Evolutionary conservation across 495 filamentous ascomycete species (phyloP), one percentile per base, ranked within the genome.

Genomic region (Talaromyces proteolyticus): DNA sequence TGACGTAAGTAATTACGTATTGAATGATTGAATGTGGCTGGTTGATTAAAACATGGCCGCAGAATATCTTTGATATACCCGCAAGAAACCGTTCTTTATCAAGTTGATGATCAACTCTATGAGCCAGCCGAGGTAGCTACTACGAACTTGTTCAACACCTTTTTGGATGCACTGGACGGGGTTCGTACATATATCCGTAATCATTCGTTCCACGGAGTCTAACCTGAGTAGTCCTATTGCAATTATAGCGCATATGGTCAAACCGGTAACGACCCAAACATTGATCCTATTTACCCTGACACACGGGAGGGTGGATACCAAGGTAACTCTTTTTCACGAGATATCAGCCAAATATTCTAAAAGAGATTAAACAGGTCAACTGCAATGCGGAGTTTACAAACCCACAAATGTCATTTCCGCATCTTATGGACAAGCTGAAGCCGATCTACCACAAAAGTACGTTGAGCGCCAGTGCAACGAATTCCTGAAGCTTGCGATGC

Each of bases 111-210:
- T 52, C 65, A 74, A 44, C 63, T 70, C 47, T 75, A 76, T 42
- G 60, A 71, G 21, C 63, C 64, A 8, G 51, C 54, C 26, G 64
- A 60, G 46, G 59, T 61, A 34, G 72, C 56, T 51, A 64, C 66
- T 29, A 72, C 68, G 38, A 68, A 68, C 23, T 68, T 77, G 23
- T 75, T 72, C 57, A 67, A 69, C 49, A 69, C 65, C 3, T 76
- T 80, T 58, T 73, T 75, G 49, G 74, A 81, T 50, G 79, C 78
- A 37, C 70, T 84, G 21, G 81, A 83, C 53, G 80, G 75, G 12
- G 47, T 49, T 39, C 17, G 47, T 25, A 23, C 18, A 14, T 4
- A 14, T 29, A 12, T 23, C 17, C 10, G 4, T 3, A 40, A 23
- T 10, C 2, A 34, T 16, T 47, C 10, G n/a, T n/a, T n/a, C n/a